These are phyloP conservation scores for Artemisia tridentata DNA, from an alignment of 129 eudicot species.

Conservation along the genomic window DNA sequence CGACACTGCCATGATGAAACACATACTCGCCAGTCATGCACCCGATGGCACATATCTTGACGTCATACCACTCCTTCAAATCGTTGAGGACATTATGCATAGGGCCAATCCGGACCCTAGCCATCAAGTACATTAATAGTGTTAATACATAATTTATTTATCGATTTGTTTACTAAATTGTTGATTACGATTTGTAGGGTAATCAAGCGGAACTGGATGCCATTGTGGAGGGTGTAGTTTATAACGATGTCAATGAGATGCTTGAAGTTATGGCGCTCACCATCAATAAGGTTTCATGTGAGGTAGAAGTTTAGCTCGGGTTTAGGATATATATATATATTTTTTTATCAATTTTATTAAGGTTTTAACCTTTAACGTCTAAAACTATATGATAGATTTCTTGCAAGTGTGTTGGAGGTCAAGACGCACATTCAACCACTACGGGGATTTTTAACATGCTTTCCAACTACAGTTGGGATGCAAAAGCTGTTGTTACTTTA, in stretches of 20 bases:
- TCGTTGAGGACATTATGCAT: constrained; percentile 69
- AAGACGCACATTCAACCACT: constrained; percentile 38
- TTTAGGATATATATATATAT: no score
- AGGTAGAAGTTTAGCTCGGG: no score
- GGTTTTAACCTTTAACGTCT: no score
- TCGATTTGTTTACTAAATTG: background rate
- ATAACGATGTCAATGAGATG: no score
- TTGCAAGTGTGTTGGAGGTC: constrained; percentile 58
- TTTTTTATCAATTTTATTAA: no score
- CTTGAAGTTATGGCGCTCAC: no score
- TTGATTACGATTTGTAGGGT: constrained; percentile 35
- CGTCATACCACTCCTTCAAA: constrained; percentile 56
- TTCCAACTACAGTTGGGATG: constrained; percentile 13
- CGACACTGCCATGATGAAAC: no score
- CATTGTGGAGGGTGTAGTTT: constrained; percentile 42
- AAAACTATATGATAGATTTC: constrained; percentile 48
- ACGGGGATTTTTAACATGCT: constrained; percentile 8
- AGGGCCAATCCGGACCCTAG: constrained; percentile 37
- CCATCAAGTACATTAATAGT: constrained; percentile 21
- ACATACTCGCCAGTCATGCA: no score
- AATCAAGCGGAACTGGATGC: constrained; percentile 48
- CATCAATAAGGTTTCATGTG: no score
- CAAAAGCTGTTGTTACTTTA: constrained; percentile 8
- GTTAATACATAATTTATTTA: background rate
- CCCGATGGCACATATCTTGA: constrained; percentile 64